Evolutionary conservation across 805 yeast genomes (phyloP).

Genomic region (Torulaspora delbrueckii): DNA sequence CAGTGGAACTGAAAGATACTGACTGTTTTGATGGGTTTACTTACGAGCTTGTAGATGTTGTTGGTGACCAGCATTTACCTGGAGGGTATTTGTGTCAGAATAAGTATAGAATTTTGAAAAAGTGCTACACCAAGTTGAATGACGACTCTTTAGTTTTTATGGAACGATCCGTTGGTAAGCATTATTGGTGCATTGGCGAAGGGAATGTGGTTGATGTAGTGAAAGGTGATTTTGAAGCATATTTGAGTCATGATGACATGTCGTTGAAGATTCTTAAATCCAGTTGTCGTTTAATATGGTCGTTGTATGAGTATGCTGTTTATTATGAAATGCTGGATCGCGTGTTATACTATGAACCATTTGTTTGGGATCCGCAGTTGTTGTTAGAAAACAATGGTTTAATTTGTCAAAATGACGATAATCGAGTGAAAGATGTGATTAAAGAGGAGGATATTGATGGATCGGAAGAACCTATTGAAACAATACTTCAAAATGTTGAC

Average conservation of each 20-base stretch:
- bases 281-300: constrained; percentile 14
- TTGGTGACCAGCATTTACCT: not conserved
- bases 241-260: constrained; percentile 3
- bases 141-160: constrained; percentile 1
- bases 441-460: not conserved
- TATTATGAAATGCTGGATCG: constrained; percentile 13
- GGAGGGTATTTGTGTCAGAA: constrained; percentile 8
- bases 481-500: constrained; percentile 32
- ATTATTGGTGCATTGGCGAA: constrained; percentile 1
- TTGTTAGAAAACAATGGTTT: constrained; percentile 12
- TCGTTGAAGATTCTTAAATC: constrained; percentile 12
- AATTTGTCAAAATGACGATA: constrained; percentile 7
- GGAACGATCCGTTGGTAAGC: constrained; percentile 10
- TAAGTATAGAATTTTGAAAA: constrained; percentile 2
- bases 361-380: constrained; percentile 10
- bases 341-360: constrained; percentile 9
- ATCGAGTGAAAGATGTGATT: not conserved
- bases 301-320: constrained; percentile 10
- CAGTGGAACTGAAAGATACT: not conserved
- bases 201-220: constrained; percentile 4
- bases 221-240: constrained; percentile 5
- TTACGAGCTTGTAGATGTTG: not conserved
- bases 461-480: constrained; percentile 3
- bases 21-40: constrained; percentile 13
- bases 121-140: not conserved